Percentiles rank a stretch among this genome's conserved stretches.
phyloP scores from a whole-genome alignment of 2,329 filamentous ascomycete genomes.

The Achaetomium macrosporum region DNA sequence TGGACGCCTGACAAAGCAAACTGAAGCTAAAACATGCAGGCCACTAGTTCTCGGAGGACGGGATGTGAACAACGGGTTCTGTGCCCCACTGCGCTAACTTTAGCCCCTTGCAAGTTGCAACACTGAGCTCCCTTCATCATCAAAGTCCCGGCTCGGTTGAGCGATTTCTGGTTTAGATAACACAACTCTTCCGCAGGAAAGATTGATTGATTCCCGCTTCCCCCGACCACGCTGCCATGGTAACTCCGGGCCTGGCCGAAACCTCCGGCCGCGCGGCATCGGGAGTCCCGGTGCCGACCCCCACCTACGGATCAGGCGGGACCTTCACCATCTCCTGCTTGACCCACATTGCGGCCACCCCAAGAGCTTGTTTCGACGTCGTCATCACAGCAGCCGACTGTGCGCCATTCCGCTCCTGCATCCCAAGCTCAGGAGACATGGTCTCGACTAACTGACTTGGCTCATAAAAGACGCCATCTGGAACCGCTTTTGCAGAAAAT shows the following conservation, averaged over 20 bases:
- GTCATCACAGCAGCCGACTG: conserved; percentile 33
- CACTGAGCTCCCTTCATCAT: no score
- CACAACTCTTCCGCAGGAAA: no score
- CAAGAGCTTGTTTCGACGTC: conserved; percentile 28
- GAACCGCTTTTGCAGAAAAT: conserved; percentile 32
- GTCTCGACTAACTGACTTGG: no score
- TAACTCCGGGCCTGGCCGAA: background rate
- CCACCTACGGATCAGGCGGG: conserved; percentile 28
- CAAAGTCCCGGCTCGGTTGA: no score
- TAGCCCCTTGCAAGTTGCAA: no score
- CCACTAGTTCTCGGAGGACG: no score
- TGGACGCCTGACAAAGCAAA: no score
- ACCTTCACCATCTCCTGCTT: conserved; percentile 30
- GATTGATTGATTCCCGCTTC: background rate
- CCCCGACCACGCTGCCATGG: background rate
- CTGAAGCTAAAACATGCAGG: no score
- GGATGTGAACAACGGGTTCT: no score
- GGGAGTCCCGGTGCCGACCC: conserved; percentile 27
- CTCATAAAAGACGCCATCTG: conserved; percentile 26
- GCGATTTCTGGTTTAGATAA: no score
- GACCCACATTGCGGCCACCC: conserved; percentile 31
- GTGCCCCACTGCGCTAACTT: no score
- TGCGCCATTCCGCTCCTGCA: background rate
- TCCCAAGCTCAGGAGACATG: background rate
- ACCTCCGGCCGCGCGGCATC: conserved; percentile 12